These are phyloP conservation scores for Podosphaera fusca DNA, from an alignment of 2,329 filamentous ascomycete genomes.

Conservation along the genomic window DNA sequence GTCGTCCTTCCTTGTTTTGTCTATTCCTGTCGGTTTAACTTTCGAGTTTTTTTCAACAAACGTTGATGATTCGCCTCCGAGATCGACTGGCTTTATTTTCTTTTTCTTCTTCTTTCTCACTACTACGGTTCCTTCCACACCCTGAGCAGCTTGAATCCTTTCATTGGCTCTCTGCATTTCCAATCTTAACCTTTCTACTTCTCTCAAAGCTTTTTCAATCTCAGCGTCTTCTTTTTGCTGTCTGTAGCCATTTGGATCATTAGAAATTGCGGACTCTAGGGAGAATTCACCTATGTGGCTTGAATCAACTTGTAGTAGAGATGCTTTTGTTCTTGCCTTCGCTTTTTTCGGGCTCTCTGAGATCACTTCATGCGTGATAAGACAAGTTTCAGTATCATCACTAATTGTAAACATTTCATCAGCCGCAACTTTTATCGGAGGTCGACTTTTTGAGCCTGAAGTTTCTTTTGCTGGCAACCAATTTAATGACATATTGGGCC, in stretches of 20 bases:
- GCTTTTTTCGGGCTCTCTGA: conserved; percentile 25
- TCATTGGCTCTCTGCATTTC: conserved; percentile 76
- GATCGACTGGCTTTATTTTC: conserved; percentile 12
- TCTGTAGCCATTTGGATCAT: conserved; percentile 26
- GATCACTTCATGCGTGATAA: conserved; percentile 31
- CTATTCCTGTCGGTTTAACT: background rate
- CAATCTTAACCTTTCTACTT: conserved; percentile 65
- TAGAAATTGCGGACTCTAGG: conserved; percentile 30
- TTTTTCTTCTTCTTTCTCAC: conserved; percentile 34
- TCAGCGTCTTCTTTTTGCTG: conserved; percentile 61
- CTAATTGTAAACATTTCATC: conserved; percentile 48
- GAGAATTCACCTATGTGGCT: conserved; percentile 54
- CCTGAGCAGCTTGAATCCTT: conserved; percentile 45
- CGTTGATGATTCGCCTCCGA: conserved; percentile 2
- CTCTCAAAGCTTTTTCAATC: conserved; percentile 69
- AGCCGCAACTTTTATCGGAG: conserved; percentile 42
- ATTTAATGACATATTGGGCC: conserved; percentile 11
- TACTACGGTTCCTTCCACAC: conserved; percentile 45
- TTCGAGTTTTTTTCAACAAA: background rate
- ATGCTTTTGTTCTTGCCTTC: conserved; percentile 31
- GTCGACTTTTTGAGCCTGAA: conserved; percentile 22
- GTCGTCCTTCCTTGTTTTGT: background rate
- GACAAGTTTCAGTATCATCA: conserved; percentile 24
- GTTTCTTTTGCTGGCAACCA: conserved; percentile 16
- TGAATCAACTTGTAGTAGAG: conserved; percentile 67